Conservation (phyloP, 2,329 filamentous ascomycete species). For the Trichoderma sp. region DNA sequence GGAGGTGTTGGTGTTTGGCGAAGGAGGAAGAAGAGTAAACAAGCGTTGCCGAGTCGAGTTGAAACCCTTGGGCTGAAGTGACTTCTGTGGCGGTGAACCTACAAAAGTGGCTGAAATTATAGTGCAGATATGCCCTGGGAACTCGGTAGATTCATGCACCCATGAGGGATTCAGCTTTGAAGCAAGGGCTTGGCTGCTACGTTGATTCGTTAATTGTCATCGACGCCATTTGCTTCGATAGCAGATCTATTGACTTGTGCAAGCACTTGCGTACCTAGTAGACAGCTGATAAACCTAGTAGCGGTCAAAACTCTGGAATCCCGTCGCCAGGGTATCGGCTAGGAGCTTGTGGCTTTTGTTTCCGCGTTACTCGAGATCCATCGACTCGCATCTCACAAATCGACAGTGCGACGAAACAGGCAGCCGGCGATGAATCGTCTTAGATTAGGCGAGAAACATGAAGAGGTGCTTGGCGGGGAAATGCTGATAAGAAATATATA, state of each 20-base stretch:
- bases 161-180: neutral
- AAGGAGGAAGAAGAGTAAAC: neutral
- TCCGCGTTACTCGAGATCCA: neutral
- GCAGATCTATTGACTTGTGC: neutral
- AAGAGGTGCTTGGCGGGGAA: neutral
- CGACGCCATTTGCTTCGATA: neutral
- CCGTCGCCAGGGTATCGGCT: neutral
- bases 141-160: neutral
- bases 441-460: slow-evolving; percentile 6
- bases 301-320: neutral
- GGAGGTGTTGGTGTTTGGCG: neutral
- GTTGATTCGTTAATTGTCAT: neutral
- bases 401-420: neutral
- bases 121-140: neutral
- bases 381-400: neutral
- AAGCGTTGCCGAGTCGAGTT: neutral
- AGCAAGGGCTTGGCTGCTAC: neutral
- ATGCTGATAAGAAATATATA: neutral
- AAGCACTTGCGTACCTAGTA: neutral
- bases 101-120: neutral
- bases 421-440: slow-evolving; percentile 1
- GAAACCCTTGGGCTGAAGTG: neutral
- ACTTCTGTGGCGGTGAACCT: neutral
- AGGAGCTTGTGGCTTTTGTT: neutral
- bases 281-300: neutral